phyloP scores from a whole-genome alignment of 306 rosid species.

The Cicer arietinum region DNA sequence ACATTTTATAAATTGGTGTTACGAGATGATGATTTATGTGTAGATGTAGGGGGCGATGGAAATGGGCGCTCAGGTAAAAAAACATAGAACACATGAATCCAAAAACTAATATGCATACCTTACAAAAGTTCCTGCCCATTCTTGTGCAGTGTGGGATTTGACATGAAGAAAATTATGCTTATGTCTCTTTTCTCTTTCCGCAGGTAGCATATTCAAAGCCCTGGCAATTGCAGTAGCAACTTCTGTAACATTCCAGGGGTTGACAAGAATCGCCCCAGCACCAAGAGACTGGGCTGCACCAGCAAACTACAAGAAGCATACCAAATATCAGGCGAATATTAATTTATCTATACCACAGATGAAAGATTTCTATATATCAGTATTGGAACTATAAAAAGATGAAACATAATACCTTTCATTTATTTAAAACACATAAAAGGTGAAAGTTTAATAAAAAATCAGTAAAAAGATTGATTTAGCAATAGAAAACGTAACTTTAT shows the following conservation, averaged over 20 bases:
- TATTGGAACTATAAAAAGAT: not conserved
- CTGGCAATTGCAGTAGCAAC: constrained; percentile 78
- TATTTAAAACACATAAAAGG: not conserved
- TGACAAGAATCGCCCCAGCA: constrained; percentile 92
- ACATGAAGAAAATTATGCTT: constrained; percentile 81
- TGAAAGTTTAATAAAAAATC: constrained; percentile 2
- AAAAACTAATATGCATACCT: constrained; percentile 57
- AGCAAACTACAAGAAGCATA: constrained; percentile 74
- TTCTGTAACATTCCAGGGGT: constrained; percentile 93
- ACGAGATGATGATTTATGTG: no score
- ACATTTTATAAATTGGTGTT: no score
- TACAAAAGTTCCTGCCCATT: constrained; percentile 98
- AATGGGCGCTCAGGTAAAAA: no score
- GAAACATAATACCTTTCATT: constrained; percentile 9
- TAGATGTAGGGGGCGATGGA: no score
- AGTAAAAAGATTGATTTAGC: not conserved
- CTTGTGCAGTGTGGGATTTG: constrained; percentile 90
- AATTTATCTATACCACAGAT: constrained; percentile 2
- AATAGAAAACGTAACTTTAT: not conserved
- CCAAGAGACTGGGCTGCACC: constrained; percentile 99
- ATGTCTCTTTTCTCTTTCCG: constrained; percentile 84
- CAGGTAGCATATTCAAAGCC: constrained; percentile 76
- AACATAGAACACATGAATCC: not conserved
- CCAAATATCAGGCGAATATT: constrained; percentile 4
- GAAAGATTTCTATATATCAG: constrained; percentile 22